Percentiles rank a stretch among this genome's conserved stretches.
Evolutionary conservation across 768 basidiomycete species (phyloP).

Genomic region (Asterophora lycoperdoides): DNA sequence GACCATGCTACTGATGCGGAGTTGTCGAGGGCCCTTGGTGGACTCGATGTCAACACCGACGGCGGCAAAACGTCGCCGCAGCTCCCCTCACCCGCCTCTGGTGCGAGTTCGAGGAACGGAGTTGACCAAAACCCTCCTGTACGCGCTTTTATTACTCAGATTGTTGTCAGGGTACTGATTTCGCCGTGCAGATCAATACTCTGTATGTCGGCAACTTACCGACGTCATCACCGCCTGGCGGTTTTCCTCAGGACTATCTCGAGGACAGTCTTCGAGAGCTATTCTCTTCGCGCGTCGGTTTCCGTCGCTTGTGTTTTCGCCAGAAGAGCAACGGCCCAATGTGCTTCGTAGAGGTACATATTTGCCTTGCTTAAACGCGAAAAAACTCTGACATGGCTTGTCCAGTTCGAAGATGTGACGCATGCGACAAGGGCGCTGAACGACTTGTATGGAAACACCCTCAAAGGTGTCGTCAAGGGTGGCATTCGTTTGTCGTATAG

Average conservation of each 20-base stretch:
- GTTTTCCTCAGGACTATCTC: constrained; percentile 73
- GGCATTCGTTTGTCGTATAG: constrained; percentile 97
- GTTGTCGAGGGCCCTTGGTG: constrained; percentile 38
- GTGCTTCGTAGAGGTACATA: constrained; percentile 93
- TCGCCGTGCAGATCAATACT: constrained; percentile 72
- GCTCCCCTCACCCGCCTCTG: constrained; percentile 71
- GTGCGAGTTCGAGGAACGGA: constrained; percentile 46
- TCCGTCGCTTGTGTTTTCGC: constrained; percentile 88
- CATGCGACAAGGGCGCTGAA: constrained; percentile 84
- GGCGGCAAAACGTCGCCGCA: constrained; percentile 65
- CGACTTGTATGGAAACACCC: constrained; percentile 86
- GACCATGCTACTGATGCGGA: constrained; percentile 24
- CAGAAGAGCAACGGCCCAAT: constrained; percentile 98
- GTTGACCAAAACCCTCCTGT: constrained; percentile 94
- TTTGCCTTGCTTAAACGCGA: neutral
- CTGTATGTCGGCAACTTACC: constrained; percentile 99
- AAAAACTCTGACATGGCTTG: constrained; percentile 11
- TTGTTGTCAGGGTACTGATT: constrained; percentile 7
- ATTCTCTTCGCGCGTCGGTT: constrained; percentile 78
- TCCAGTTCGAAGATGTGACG: constrained; percentile 85
- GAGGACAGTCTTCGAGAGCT: constrained; percentile 84
- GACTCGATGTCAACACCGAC: constrained; percentile 50
- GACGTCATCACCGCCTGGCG: constrained; percentile 64
- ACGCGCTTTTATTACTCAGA: constrained; percentile 21
- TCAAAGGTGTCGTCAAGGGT: constrained; percentile 89